Base-by-base conservation (phyloP, 75 land plant species). In the Gnetum montanum region DNA sequence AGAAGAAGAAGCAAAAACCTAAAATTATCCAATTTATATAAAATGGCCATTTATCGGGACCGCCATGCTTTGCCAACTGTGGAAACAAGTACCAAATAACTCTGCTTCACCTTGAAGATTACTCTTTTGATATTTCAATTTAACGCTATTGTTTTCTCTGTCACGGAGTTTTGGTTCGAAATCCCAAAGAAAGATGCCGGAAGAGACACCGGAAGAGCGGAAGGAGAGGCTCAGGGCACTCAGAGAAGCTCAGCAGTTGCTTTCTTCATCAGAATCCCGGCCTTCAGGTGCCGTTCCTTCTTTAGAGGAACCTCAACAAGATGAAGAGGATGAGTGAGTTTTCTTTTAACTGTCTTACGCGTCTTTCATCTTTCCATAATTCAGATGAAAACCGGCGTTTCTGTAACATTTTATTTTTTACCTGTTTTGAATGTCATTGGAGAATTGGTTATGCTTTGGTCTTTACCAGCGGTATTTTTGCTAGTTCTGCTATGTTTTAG, bases 181-280 rank as follows among this genome's bases (percentile, higher is more conserved):
- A n/a, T n/a, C n/a, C n/a, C n/a, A n/a, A n/a, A 11, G 43, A 15
- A 41, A 41, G 0, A 41, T 15, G 43, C 3, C 72, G 13, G 82
- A 79, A 18, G 70, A 66, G 54, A 73, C 71, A 0, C 75, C 63
- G n/a, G 69, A 55, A 8, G 69, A 62, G 1, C 78, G 82, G 10
- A 68, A 73, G 7, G 82, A 81, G 67, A 74, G 81, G 63, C 68
- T 78, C 8, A 78, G 41, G 51, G 84, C 81, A 29, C 79, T 85
- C 3, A 70, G 47, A 60, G 75, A 61, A 6, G 81, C 84, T 46
- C 73, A 78, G 45, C 74, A 83, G 43, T 61, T 83, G 12, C 30
- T 70, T 3, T 52, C 15, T 51, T 64, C 68, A 2, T 63, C 52
- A 41, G 24, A 57, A 18, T 31, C 38, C 45, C 67, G 64, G 22